Evolutionary conservation across 2,329 filamentous ascomycete genomes (phyloP).

Genomic region (Monosporascus sp.): DNA sequence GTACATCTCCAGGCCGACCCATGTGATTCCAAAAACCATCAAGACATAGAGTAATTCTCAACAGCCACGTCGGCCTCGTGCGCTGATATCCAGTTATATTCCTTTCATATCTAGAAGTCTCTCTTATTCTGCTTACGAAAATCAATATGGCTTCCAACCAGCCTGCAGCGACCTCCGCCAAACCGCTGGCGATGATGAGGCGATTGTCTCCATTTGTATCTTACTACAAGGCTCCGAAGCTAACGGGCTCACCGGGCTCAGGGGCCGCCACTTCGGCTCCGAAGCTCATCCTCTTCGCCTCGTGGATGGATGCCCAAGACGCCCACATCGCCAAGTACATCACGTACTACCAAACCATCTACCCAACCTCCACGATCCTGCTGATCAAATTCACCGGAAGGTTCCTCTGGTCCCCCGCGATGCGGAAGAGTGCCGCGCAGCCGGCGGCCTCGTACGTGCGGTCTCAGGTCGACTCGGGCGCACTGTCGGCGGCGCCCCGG

Average conservation of each 20-base stretch:
- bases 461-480: conserved; percentile 20
- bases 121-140: background rate
- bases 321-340: conserved; percentile 49
- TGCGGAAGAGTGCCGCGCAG: conserved; percentile 28
- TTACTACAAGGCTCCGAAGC: conserved; percentile 19
- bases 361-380: conserved; percentile 41
- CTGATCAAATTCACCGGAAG: conserved; percentile 37
- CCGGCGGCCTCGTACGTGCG: conserved; percentile 37
- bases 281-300: conserved; percentile 41
- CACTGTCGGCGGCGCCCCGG: conserved; percentile 13
- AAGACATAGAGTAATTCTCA: background rate
- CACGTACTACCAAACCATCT: conserved; percentile 37
- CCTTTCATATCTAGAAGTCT: background rate
- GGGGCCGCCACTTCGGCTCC: conserved; percentile 24
- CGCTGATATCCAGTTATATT: background rate
- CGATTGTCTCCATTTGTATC: conserved; percentile 23
- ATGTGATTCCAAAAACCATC: background rate
- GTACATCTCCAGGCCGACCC: background rate
- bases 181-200: conserved; percentile 21
- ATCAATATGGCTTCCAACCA: conserved; percentile 12
- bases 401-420: conserved; percentile 30
- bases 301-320: conserved; percentile 49
- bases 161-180: conserved; percentile 2
- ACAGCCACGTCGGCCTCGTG: background rate
- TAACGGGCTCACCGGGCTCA: conserved; percentile 2